Evolutionary conservation across 2,329 filamentous ascomycete species (phyloP).

Genomic region (Leptographium wingfieldii): DNA sequence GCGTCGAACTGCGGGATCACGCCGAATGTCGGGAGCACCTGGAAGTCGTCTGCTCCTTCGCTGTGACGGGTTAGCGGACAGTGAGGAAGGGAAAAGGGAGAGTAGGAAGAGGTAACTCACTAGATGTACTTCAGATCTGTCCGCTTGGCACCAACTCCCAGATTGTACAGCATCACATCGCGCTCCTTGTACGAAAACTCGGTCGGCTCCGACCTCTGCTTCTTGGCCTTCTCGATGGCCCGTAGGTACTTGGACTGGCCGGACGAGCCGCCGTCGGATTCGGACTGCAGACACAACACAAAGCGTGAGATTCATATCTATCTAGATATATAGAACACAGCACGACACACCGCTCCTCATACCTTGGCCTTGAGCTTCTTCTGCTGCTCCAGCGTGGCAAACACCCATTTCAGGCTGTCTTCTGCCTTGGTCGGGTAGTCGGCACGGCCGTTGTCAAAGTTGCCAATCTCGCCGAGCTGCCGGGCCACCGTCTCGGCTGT

Average conservation of each 20-base stretch:
- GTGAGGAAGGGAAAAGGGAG: too few species aligned
- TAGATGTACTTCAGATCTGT: slow-evolving; percentile 80
- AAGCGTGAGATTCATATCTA: slow-evolving; percentile 14
- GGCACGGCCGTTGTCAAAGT: slow-evolving; percentile 78
- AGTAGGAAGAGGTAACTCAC: slow-evolving; percentile 20
- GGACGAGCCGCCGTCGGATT: slow-evolving; percentile 21
- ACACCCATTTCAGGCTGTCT: slow-evolving; percentile 63
- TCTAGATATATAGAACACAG: background rate
- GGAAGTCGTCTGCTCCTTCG: slow-evolving; percentile 85
- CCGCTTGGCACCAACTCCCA: slow-evolving; percentile 84
- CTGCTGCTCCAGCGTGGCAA: slow-evolving; percentile 76
- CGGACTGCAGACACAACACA: slow-evolving; percentile 8
- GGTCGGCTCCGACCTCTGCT: slow-evolving; percentile 55
- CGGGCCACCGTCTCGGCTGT: slow-evolving; percentile 74
- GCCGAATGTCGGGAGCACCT: slow-evolving; percentile 87
- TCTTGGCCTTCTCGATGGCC: slow-evolving; percentile 65
- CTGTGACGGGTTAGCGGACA: slow-evolving; percentile 14
- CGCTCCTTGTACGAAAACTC: slow-evolving; percentile 75
- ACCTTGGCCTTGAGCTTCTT: slow-evolving; percentile 43
- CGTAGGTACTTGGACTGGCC: slow-evolving; percentile 48
- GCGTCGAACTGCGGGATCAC: slow-evolving; percentile 91
- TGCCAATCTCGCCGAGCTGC: slow-evolving; percentile 64
- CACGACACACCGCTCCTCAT: slow-evolving; percentile 26
- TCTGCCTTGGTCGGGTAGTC: slow-evolving; percentile 74
- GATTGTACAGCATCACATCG: slow-evolving; percentile 89